Evolutionary conservation across 2,329 filamentous ascomycete species (phyloP).

Genomic region (Coccinonectria pachysandricola): DNA sequence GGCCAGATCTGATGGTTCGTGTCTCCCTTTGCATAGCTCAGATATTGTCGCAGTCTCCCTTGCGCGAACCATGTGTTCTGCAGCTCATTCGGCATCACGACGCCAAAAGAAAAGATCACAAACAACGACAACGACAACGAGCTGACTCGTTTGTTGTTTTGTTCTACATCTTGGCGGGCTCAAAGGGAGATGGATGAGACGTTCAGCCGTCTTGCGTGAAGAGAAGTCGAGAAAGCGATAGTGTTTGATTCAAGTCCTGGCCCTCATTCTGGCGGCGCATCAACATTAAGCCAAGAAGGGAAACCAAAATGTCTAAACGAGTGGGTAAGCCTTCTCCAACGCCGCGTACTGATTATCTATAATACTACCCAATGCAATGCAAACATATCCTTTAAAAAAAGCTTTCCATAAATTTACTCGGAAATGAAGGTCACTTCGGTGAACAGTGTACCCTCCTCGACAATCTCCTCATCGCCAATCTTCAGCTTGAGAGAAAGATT

Average conservation of each 20-base stretch:
- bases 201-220: conserved; percentile 1
- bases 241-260: no score
- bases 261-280: no score
- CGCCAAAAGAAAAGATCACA: conserved; percentile 4
- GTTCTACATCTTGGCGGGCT: no score
- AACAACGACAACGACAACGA: no score
- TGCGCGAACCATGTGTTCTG: no score
- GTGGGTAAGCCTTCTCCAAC: conserved; percentile 22
- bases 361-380: conserved; percentile 17
- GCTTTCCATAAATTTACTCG: conserved; percentile 27
- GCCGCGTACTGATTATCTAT: conserved; percentile 20
- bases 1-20: conserved; percentile 4
- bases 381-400: conserved; percentile 11
- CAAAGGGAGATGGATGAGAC: no score
- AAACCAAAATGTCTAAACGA: conserved; percentile 18
- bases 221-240: conserved; percentile 1
- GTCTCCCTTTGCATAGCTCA: conserved; percentile 9
- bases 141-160: no score
- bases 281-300: conserved; percentile 7
- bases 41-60: no score
- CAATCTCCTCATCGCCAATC: conserved; percentile 66
- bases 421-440: conserved; percentile 96
- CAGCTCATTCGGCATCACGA: no score
- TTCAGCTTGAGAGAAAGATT: conserved; percentile 70
- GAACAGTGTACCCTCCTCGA: conserved; percentile 71